Evolutionary conservation across 2,329 filamentous ascomycete species (phyloP), one percentile per base, ranked within the genome.

Genomic region (Dendryphion nanum): DNA sequence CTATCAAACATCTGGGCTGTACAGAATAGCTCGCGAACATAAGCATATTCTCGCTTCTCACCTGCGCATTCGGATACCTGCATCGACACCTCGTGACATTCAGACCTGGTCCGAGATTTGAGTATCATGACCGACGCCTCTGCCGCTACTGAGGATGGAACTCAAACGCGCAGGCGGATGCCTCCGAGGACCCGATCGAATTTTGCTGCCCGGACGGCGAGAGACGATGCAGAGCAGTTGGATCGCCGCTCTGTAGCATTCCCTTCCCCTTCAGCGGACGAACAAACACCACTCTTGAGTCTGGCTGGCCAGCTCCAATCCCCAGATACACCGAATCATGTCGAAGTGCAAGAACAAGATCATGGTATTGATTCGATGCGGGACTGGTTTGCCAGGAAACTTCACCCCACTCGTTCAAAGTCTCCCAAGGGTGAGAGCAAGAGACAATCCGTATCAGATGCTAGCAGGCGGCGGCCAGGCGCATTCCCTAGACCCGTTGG

Each of bases 151-250:
- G 51, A 48, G 18, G 17, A 44, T 36, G 46, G 19, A 16, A n/a
- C 41, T 16, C 46, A 45, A 18, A 37, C 58, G 33, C 47, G 47
- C 30, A 53, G 55, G 48, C 60, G 47, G 24, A 51, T 59, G 49
- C 55, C 57, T 32, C 50, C 55, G 30, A 52, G 63, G 40, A 51
- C 54, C 5, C 57, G 51, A 24, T 66, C 71, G 19, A 73, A 67
- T 45, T 75, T 75, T 49, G 63, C 68, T 33, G 57, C 70, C 15
- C 61, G 67, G 14, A 66, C 70, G 16, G 71, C 73, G 16, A 62
- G 57, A 34, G 73, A 75, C 49, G 64, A 68, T 36, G 61, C 63
- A 29, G 64, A 67, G 38, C 69, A 72, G 41, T 53, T 75, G 38
- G 63, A 67, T 37, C 62, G 71, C 32, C 64, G 69, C 24, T 51